Evolutionary conservation across 2,329 filamentous ascomycete species (phyloP), one percentile per base, ranked within the genome.

Genomic region (Colletotrichum sp.): DNA sequence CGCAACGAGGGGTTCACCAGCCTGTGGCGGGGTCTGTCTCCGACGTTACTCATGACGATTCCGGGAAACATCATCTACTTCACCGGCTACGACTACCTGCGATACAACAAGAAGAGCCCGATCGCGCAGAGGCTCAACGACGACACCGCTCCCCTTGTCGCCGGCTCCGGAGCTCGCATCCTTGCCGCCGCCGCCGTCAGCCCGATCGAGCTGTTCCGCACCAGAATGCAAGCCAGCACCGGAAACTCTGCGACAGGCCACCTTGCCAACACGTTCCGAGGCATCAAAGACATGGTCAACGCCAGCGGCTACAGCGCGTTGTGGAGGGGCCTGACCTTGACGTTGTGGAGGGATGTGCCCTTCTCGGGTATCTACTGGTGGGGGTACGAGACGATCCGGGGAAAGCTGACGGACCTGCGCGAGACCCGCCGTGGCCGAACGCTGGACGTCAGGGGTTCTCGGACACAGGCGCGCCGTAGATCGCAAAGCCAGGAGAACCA

Each of bases 21-120:
- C 3, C 86, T 99, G 44, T 99, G 97, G 96, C 92, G 97, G 77
- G 97, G 97, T 0, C 88, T 99, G 7, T 98, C 95, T n/a, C 96
- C 97, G 0, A 99, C 97, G 0, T 87, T 99, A 26, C 90, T 96
- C 78, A 99, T 99, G 97, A 93, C 96, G 0, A 91, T 99, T 8
- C 97, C 97, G 0, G 95, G 93, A 30, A 99, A 99, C 83, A 97
- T 99, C 79, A 99, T 99, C 79, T 99, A 99, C 86, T 98, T 99
- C 81, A 98, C 97, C 15, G 97, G 97, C 52, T 99, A 99, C 85
- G 97, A 99, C 82, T 98, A 96, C 94, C 84, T 99, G 75, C 93
- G 97, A 44, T 94, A 90, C 78, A 94, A 95, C 80, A 87, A 88
- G 2, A 87, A 86, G 57, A 98, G 95, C 79, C 96, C 96, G 0